phyloP scores from a whole-genome alignment of 768 basidiomycete genomes.

The Dioszegia hungarica region DNA sequence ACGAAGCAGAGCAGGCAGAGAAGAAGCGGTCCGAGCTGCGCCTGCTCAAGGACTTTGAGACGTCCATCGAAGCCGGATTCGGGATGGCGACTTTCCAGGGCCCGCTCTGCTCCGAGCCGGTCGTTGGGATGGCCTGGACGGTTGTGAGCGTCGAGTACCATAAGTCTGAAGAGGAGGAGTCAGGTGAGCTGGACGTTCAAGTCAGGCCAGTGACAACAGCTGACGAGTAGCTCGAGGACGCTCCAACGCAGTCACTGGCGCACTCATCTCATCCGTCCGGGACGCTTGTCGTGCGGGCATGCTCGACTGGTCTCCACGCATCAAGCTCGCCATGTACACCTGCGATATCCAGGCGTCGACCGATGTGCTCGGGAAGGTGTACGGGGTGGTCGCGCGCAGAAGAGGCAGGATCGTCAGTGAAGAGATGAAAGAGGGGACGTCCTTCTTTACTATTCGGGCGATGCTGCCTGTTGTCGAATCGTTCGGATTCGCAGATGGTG shows the following conservation, averaged over 20 bases:
- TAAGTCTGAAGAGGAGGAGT: slow-evolving; percentile 62
- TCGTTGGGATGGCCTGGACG: slow-evolving; percentile 87
- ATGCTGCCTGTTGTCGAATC: slow-evolving; percentile 92
- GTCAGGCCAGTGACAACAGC: neutral
- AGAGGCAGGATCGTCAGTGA: slow-evolving; percentile 90
- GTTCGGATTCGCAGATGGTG: slow-evolving; percentile 95
- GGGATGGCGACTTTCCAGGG: slow-evolving; percentile 92
- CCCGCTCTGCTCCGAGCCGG: slow-evolving; percentile 88
- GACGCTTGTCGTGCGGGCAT: slow-evolving; percentile 86
- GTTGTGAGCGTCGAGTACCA: slow-evolving; percentile 64
- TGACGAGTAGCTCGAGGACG: slow-evolving; percentile 64
- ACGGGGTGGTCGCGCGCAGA: slow-evolving; percentile 86
- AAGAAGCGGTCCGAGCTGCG: slow-evolving; percentile 23
- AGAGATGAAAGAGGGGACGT: slow-evolving; percentile 97
- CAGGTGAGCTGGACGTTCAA: slow-evolving; percentile 19
- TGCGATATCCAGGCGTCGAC: slow-evolving; percentile 98
- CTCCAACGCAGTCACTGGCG: slow-evolving; percentile 73
- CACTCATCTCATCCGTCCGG: slow-evolving; percentile 77
- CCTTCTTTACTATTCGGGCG: slow-evolving; percentile 87
- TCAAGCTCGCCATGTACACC: slow-evolving; percentile 97
- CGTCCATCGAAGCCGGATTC: slow-evolving; percentile 84
- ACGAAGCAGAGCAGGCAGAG: slow-evolving; percentile 13
- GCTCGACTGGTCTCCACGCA: slow-evolving; percentile 93
- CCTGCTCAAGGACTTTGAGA: slow-evolving; percentile 61
- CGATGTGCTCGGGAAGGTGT: slow-evolving; percentile 95